A percentile compares a stretch with the other conserved stretches of the same genome.
Conservation (phyloP, 257 asterid species). For the Paraleonurus japonicus region DNA sequence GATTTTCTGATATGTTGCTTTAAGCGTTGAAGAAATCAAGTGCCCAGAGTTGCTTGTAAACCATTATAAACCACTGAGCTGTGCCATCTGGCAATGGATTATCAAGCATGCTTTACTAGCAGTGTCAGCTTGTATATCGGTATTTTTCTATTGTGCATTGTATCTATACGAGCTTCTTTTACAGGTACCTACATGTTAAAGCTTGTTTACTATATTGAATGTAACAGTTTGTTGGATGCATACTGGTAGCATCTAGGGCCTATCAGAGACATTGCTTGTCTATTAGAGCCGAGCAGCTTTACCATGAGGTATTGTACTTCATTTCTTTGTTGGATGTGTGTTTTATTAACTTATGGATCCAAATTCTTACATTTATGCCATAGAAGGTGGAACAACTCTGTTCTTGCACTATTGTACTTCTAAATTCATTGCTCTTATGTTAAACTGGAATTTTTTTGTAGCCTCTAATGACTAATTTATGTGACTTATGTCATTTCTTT, state of each 20-base stretch:
- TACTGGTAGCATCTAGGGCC: constrained; percentile 43
- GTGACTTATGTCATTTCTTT: neutral
- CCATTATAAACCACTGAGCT: constrained; percentile 61
- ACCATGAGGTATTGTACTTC: constrained; percentile 60
- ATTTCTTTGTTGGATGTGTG: constrained; percentile 5
- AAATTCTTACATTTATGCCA: neutral
- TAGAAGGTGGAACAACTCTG: neutral
- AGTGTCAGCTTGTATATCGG: constrained; percentile 69
- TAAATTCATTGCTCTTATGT: neutral
- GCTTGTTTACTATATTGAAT: constrained; percentile 55
- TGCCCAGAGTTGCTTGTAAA: constrained; percentile 70
- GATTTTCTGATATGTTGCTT: constrained; percentile 20
- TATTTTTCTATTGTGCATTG: constrained; percentile 44
- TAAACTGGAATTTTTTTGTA: constrained; percentile 18
- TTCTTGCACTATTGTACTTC: constrained; percentile 9
- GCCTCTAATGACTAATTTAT: neutral
- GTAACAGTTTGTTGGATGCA: constrained; percentile 81
- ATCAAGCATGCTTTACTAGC: constrained; percentile 56
- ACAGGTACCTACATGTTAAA: constrained; percentile 31
- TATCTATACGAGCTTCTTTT: constrained; percentile 45
- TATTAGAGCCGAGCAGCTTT: constrained; percentile 73
- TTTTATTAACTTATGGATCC: constrained; percentile 4
- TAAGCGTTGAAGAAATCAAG: constrained; percentile 75
- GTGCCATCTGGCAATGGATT: constrained; percentile 63
- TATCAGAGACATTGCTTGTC: constrained; percentile 49